Evolutionary conservation across 2,329 filamentous ascomycete genomes (phyloP).

Genomic region (Graphilbum sp.): DNA sequence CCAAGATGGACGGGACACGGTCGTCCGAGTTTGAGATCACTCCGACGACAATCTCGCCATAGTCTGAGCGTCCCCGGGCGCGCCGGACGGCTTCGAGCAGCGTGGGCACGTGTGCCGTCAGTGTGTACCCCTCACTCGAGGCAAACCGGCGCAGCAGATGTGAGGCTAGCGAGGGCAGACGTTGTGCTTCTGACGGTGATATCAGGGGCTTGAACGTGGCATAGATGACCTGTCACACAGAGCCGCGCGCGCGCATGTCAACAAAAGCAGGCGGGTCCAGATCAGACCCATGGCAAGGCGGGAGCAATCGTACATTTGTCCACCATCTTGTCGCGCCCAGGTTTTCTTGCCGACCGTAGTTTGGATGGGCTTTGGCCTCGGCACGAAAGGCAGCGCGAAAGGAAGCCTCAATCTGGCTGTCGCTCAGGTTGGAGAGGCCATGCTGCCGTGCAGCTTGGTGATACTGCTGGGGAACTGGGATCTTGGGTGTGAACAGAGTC

Average conservation of each 20-base stretch:
- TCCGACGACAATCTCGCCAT: conserved; percentile 25
- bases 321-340: conserved; percentile 41
- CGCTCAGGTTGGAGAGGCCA: conserved; percentile 26
- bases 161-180: conserved; percentile 28
- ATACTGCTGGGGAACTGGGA: conserved; percentile 36
- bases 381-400: conserved; percentile 28
- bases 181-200: conserved; percentile 8
- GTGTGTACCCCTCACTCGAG: conserved; percentile 31
- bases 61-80: not conserved
- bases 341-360: conserved; percentile 37
- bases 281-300: no score
- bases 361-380: conserved; percentile 31
- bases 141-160: conserved; percentile 36
- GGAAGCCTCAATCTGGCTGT: conserved; percentile 20
- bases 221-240: conserved; percentile 37
- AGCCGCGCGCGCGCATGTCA: no score
- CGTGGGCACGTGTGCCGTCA: conserved; percentile 27
- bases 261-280: no score
- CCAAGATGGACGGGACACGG: conserved; percentile 35
- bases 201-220: conserved; percentile 32
- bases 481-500: conserved; percentile 40
- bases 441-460: conserved; percentile 30
- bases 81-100: conserved; percentile 23
- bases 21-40: conserved; percentile 49
- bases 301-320: conserved; percentile 42